phyloP scores from a whole-genome alignment of 345 rosid species.

The Salix koriyanagi region DNA sequence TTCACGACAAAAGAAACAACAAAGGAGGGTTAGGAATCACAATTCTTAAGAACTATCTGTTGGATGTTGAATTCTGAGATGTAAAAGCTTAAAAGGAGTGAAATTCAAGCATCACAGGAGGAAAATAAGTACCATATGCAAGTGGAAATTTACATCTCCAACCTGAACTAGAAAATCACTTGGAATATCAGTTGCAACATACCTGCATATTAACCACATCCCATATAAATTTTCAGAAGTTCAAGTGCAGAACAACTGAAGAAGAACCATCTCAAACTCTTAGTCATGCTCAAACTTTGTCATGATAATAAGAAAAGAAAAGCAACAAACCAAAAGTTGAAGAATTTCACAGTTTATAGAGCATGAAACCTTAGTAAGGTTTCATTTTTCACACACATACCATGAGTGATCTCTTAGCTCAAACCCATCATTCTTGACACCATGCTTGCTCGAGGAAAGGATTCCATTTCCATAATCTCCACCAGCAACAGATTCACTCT shows the following conservation, averaged over 20 bases:
- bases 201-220: slow-evolving; percentile 37
- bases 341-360: neutral
- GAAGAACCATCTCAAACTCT: neutral
- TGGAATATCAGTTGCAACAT: slow-evolving; percentile 88
- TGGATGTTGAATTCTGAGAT: neutral
- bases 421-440: slow-evolving; percentile 77
- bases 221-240: neutral
- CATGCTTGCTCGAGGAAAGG: slow-evolving; percentile 56
- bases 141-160: slow-evolving; percentile 69
- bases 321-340: neutral
- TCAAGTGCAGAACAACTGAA: neutral
- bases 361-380: neutral
- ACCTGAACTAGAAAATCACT: slow-evolving; percentile 77
- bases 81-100: neutral
- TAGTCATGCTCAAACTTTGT: neutral
- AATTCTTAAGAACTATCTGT: neutral
- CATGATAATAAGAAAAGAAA: neutral
- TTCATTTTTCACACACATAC: slow-evolving; percentile 29
- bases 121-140: slow-evolving; percentile 69
- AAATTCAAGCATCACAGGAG: slow-evolving; percentile 6
- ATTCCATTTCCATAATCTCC: slow-evolving; percentile 73
- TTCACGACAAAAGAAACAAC: slow-evolving; percentile 13
- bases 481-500: slow-evolving; percentile 56
- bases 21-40: slow-evolving; percentile 4
- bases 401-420: slow-evolving; percentile 85